Evolutionary conservation across 345 rosid genomes (phyloP), one percentile per base, ranked within the genome.

Genomic region (Salix arbutifolia): DNA sequence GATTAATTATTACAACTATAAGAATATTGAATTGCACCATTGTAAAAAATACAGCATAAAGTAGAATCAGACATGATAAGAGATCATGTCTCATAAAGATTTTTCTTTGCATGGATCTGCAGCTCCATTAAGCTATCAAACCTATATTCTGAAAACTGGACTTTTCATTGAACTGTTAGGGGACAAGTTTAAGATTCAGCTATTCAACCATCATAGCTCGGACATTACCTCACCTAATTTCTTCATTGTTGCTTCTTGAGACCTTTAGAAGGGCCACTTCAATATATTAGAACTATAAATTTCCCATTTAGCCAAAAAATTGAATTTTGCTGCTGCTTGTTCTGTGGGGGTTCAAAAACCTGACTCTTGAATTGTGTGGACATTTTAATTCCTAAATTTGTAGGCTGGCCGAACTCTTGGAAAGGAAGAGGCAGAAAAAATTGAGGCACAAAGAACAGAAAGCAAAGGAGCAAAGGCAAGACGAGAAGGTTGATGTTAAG

Each of bases 401-500:
- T 74, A 96, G 97, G 84, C 95, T 87, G 80, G 92, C 91, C 70
- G 93, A 90, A 83, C 87, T 90, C 73, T 77, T 88, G 87, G 97
- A 94, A 83, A 87, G 86, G 88, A 96, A 87, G 83, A 90, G 90
- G 86, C 91, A 83, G 87, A 94, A 90, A 78, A 91, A 89, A 83
- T 91, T 90, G 44, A 84, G 97, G 86, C 97, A 90, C 83, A 96
- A 90, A 79, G 95, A 91, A 71, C 95, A 84, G 79, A 92, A 86
- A 85, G 91, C 90, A 70, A 96, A 90, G 86, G 97, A 88, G 67
- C 94, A 86, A 71, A 85, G 76, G 76, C 78, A 77, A 50, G 86
- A 58, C 70, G 84, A 85, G 75, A 72, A 86, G 61, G 81, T 76
- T 71, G 77, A 85, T 62, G 65, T 74, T 48, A 70, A 83, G 82